Evolutionary conservation across 2,329 filamentous ascomycete species (phyloP).

Genomic region (Thielaviopsis populi): DNA sequence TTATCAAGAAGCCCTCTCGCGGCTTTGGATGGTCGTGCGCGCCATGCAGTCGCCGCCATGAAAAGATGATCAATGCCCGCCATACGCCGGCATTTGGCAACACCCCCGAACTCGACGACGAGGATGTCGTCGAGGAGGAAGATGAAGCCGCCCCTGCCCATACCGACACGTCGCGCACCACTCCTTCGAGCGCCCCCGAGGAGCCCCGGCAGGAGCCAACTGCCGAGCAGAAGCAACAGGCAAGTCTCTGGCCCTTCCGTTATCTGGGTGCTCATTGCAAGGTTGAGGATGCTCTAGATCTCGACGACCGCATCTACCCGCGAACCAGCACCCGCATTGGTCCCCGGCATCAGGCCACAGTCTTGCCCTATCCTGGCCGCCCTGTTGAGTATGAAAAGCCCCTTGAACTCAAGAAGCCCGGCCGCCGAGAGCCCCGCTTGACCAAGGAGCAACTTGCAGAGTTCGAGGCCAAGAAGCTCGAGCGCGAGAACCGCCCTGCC

Average conservation of each 20-base stretch:
- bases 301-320: slow-evolving; percentile 94
- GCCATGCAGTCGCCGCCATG: slow-evolving; percentile 88
- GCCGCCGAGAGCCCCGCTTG: slow-evolving; percentile 62
- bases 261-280: slow-evolving; percentile 93
- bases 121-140: slow-evolving; percentile 58
- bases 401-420: slow-evolving; percentile 66
- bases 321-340: slow-evolving; percentile 86
- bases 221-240: slow-evolving; percentile 77
- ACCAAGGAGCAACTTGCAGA: slow-evolving; percentile 68
- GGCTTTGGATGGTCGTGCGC: slow-evolving; percentile 98
- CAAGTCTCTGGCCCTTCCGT: slow-evolving; percentile 89
- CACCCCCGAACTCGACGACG: slow-evolving; percentile 50
- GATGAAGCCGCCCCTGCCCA: slow-evolving; percentile 51
- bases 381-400: slow-evolving; percentile 86
- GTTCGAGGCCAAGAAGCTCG: slow-evolving; percentile 65
- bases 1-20: slow-evolving; percentile 90
- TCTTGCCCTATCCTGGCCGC: slow-evolving; percentile 70
- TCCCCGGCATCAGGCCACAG: slow-evolving; percentile 77
- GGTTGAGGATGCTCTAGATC: slow-evolving; percentile 87
- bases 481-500: slow-evolving; percentile 69
- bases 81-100: slow-evolving; percentile 51
- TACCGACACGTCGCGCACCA: slow-evolving; percentile 28
- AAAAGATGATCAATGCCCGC: slow-evolving; percentile 77
- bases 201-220: slow-evolving; percentile 45
- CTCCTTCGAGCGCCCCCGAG: slow-evolving; percentile 30